Evolutionary conservation across 768 basidiomycete species (phyloP), one percentile per base, ranked within the genome.

Genomic region (Clitopilus passeckerianus): DNA sequence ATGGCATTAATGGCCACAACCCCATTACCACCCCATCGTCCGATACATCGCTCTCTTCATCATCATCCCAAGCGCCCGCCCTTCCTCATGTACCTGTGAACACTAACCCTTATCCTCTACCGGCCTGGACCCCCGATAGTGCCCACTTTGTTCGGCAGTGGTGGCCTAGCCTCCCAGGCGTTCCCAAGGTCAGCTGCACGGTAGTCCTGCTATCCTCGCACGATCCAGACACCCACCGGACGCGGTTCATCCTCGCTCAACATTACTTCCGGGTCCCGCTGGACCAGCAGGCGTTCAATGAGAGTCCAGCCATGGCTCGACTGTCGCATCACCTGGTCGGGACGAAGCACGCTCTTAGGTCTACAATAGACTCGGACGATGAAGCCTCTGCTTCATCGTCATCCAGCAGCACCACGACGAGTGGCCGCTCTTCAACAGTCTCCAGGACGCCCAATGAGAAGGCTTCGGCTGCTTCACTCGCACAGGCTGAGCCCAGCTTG

Each of bases 131-230:
- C 61, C 86, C 87, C 14, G 88, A 89, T 66, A 83, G 81, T 54
- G 87, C 87, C 0, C 88, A 90, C 71, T 90, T 90, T 60, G 87
- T 90, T 5, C 82, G 89, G 10, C 89, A 90, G 61, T 90, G 89
- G 89, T 90, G 89, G 89, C 89, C 89, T 1, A 84, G 81, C 2
- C 71, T 90, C 2, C 78, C 84, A 0, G 75, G 78, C 1, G 81
- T 89, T 12, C 89, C 86, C 1, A 77, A 83, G 23, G 78, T 89
- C 8, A 89, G 87, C 70, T 89, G 87, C 64, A 88, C 88, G 0
- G 87, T 90, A 20, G 80, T 89, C 20, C 77, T 90, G 1, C 80
- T 89, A 3, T 83, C 86, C 0, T 76, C 80, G 10, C 86, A 87
- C 59, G 83, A 89, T 62, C 79, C 75, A n/a, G 71, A 75, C 7